Evolutionary conservation across 305 asterid genomes (phyloP).

Genomic region (Fraxinus platypoda): DNA sequence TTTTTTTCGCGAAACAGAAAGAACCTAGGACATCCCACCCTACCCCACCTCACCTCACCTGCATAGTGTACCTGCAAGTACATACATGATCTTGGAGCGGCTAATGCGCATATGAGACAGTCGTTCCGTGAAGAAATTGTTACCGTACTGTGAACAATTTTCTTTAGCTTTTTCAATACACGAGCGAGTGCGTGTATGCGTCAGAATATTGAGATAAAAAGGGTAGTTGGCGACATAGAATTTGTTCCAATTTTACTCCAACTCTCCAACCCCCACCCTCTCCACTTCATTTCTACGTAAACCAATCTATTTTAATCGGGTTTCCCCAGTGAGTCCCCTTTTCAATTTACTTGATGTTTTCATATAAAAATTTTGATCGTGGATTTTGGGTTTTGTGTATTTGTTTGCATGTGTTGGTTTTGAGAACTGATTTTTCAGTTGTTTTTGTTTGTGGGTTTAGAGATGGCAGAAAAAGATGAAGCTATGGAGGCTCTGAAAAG

Average conservation of each 20-base stretch:
- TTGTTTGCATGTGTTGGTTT: slow-evolving; percentile 4
- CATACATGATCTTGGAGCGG: slow-evolving; percentile 29
- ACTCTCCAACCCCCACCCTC: slow-evolving; percentile 9
- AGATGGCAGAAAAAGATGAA: slow-evolving; percentile 59
- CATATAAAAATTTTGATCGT: not conserved
- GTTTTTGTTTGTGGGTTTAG: not conserved
- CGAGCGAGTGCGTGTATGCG: slow-evolving; percentile 38
- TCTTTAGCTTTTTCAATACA: not conserved
- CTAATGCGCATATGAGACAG: slow-evolving; percentile 23
- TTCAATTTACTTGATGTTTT: not conserved
- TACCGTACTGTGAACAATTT: slow-evolving; percentile 23
- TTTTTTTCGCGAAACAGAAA: not conserved
- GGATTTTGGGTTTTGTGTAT: not conserved
- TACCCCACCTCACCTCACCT: not conserved
- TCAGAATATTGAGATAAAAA: not conserved
- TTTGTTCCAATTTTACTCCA: slow-evolving; percentile 15
- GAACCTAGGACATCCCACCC: not conserved
- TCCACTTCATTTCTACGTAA: slow-evolving; percentile 1
- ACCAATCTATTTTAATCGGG: not conserved
- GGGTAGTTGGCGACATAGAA: not conserved
- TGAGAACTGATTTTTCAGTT: not conserved
- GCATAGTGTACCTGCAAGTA: slow-evolving; percentile 33
- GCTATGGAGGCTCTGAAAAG: slow-evolving; percentile 68
- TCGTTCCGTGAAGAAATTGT: not conserved
- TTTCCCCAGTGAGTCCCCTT: slow-evolving; percentile 11